Conservation (phyloP, 2,329 filamentous ascomycete species). For the Neodidymelliopsis sp. region DNA sequence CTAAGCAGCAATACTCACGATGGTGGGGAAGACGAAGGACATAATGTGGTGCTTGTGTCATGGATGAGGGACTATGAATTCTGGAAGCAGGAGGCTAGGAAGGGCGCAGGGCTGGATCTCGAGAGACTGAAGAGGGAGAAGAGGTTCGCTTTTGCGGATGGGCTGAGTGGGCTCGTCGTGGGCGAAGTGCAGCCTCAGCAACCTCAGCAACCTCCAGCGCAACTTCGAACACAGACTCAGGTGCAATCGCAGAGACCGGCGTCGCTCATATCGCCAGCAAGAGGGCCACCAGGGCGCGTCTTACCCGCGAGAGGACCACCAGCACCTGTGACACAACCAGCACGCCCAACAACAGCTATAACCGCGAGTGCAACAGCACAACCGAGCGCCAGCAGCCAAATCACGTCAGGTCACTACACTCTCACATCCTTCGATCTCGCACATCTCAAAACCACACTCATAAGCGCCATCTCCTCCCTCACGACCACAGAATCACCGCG, state of each 20-base stretch:
- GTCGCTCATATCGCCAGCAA: constrained; percentile 22
- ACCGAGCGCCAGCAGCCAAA: not conserved
- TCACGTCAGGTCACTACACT: constrained; percentile 21
- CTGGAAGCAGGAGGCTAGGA: constrained; percentile 75
- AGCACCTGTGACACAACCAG: constrained; percentile 9
- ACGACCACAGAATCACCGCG: constrained; percentile 12
- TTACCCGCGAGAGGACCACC: constrained; percentile 24
- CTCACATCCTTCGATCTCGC: constrained; percentile 39
- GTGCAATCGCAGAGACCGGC: constrained; percentile 1
- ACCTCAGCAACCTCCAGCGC: constrained; percentile 2
- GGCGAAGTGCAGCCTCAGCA: constrained; percentile 9
- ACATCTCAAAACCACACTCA: constrained; percentile 36
- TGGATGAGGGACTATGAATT: constrained; percentile 81
- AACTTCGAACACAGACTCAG: not conserved
- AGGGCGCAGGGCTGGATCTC: constrained; percentile 76
- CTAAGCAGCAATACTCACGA: constrained; percentile 44
- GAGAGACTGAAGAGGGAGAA: constrained; percentile 64
- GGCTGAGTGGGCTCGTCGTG: constrained; percentile 67
- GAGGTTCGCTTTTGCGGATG: constrained; percentile 78
- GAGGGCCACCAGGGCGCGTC: constrained; percentile 29
- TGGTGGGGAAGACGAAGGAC: constrained; percentile 34
- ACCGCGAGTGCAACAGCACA: not conserved
- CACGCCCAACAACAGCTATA: constrained; percentile 4
- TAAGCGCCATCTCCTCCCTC: constrained; percentile 34
- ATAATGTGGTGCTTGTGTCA: constrained; percentile 75